Evolutionary conservation across 164 flowering plant genomes (phyloP).

Genomic region (Tetrastigma voinierianum): DNA sequence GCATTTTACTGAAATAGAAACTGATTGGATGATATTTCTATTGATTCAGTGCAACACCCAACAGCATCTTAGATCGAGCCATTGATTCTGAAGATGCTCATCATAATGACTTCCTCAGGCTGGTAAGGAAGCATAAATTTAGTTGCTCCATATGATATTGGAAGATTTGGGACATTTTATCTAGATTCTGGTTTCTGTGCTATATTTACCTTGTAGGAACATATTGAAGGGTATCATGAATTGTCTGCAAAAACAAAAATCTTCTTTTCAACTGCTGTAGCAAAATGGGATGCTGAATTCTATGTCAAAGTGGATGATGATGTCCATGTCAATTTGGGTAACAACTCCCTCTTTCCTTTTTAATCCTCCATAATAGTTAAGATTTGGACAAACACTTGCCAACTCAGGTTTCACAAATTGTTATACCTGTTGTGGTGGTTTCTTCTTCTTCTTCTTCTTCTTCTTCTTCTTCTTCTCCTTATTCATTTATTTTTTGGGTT

Average conservation of each 20-base stretch:
- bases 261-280: conserved; percentile 86
- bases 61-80: conserved; percentile 85
- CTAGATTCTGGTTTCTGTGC: neutral
- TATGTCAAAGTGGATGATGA: conserved; percentile 97
- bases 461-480: too few relatives aligned
- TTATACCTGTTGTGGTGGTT: too few relatives aligned
- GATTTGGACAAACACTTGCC: neutral
- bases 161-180: neutral
- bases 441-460: too few relatives aligned
- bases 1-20: neutral
- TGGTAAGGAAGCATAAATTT: conserved; percentile 40
- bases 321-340: conserved; percentile 95
- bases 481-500: conserved; percentile 10
- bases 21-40: conserved; percentile 7
- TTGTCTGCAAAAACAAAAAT: conserved; percentile 91
- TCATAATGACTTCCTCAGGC: conserved; percentile 81
- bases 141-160: neutral
- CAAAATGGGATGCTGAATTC: conserved; percentile 94
- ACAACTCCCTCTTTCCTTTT: neutral
- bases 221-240: conserved; percentile 94
- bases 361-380: neutral
- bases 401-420: neutral
- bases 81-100: conserved; percentile 86
- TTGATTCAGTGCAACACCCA: conserved; percentile 70
- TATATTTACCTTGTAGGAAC: conserved; percentile 52